These are phyloP conservation scores for Hymenoscyphus linearis DNA, from an alignment of 2,329 filamentous ascomycete species.

Conservation along the genomic window DNA sequence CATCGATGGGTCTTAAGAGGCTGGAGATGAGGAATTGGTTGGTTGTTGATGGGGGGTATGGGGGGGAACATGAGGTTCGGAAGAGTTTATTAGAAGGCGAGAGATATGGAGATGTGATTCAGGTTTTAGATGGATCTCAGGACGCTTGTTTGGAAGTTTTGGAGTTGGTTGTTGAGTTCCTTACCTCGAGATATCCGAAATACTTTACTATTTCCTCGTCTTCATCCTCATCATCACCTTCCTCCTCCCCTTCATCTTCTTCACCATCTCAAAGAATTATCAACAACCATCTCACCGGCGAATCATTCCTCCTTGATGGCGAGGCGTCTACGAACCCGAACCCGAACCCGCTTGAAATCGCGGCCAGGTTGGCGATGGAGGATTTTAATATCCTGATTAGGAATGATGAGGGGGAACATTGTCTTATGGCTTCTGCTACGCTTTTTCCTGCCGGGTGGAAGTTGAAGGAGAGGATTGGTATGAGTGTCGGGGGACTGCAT, in stretches of 20 bases:
- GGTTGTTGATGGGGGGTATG: too few relatives aligned
- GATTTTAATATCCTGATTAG: slow-evolving; percentile 46
- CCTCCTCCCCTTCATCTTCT: too few relatives aligned
- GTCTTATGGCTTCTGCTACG: slow-evolving; percentile 45
- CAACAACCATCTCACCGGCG: slow-evolving; percentile 39
- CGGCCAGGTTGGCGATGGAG: slow-evolving; percentile 45
- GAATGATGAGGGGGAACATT: slow-evolving; percentile 40
- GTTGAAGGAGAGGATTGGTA: slow-evolving; percentile 43
- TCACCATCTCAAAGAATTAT: slow-evolving; percentile 32
- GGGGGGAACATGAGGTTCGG: too few relatives aligned
- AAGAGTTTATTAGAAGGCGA: too few relatives aligned
- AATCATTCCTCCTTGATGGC: slow-evolving; percentile 38
- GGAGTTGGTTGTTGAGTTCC: slow-evolving; percentile 40
- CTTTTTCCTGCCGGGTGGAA: slow-evolving; percentile 49
- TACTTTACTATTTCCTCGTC: slow-evolving; percentile 36
- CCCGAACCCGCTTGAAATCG: slow-evolving; percentile 43
- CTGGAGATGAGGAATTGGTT: slow-evolving; percentile 44
- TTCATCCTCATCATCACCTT: slow-evolving; percentile 27
- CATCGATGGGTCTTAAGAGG: slow-evolving; percentile 43
- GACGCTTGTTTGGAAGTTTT: slow-evolving; percentile 43
- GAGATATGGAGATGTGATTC: too few relatives aligned
- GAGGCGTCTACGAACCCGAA: too few relatives aligned
- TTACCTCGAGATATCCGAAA: slow-evolving; percentile 39
- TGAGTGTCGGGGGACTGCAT: slow-evolving; percentile 42
- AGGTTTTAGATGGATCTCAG: too few relatives aligned